Base-by-base conservation (phyloP, 2,329 filamentous ascomycete genomes). In the Xylaria sp. region DNA sequence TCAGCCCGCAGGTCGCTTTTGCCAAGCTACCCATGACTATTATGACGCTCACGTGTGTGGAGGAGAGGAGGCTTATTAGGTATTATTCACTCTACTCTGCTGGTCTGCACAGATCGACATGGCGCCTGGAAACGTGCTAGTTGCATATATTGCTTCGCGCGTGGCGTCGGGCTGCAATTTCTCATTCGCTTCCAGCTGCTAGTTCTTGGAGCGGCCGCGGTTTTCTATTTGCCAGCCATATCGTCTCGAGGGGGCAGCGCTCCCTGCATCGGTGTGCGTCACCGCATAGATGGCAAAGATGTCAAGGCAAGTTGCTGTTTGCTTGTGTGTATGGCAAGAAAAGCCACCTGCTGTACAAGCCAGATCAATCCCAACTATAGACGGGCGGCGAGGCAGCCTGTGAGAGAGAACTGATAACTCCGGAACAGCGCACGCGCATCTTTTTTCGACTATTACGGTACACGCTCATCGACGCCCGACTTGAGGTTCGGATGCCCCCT, bases 1-100 rank as follows among this genome's bases (percentile, higher is more conserved):
- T 21, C n/a, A 17, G 38, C 22, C 59, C 60, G 56, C 59, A 61
- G 46, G 53, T 50, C 48, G 56, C 56, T 48, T n/a, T 42, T 45
- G 52, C 54, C 52, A 29, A 41, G 56, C 44, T 56, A n/a, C n/a
- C n/a, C n/a, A n/a, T n/a, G n/a, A n/a, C n/a, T n/a, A n/a, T n/a
- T n/a, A 61, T 57, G 56, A 56, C 56, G 17, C 43, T 49, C 52
- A 48, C 16, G 38, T 18, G 11, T 7, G 13, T 24, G 13, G 26
- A 45, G 43, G 24, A 24, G 43, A 26, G 43, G n/a, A n/a, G n/a
- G n/a, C n/a, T n/a, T n/a, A n/a, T n/a, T n/a, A n/a, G n/a, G n/a
- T n/a, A n/a, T n/a, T n/a, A n/a, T n/a, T n/a, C 24, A 26, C 11
- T 26, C 11, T 26, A 26, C 24, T 34, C 29, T 34, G 11, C 29